Evolutionary conservation across 164 flowering plant species (phyloP), one percentile per base, ranked within the genome.

Genomic region (Pachysandra terminalis): DNA sequence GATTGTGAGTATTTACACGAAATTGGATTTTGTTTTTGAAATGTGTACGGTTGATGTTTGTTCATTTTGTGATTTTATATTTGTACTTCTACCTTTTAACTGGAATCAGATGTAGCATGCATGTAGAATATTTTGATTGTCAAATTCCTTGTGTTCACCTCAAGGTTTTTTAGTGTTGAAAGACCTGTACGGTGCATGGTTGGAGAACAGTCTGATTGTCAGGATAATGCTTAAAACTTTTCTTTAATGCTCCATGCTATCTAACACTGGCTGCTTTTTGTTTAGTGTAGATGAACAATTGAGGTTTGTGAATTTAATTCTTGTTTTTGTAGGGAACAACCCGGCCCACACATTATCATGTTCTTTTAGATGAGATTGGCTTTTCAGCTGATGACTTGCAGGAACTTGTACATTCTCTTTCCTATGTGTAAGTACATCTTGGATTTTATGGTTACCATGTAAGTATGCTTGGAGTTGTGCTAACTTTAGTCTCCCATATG

Each of bases 341-440:
- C 0, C 75, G 96, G 79, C 93, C 96, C 0, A 90, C 94, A 0
- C 94, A 90, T 64, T 91, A 89, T 56, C 95, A 89, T 73, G 91
- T 91, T 37, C 60, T 88, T 62, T 68, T 72, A 12, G 97, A 89
- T 71, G 89, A 91, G 69, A 65, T 89, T 61, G 91, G 95, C n/a
- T 83, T 86, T 65, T 77, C 89, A 0, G 60, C 93, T 0, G 97
- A 91, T 77, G 93, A 89, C 54, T 73, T 89, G 17, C 97, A 89
- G 67, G 93, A 89, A 28, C 82, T 91, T 23, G 96, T 91, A n/a
- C 93, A 89, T 61, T 84, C 91, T 0, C 68, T 91, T 0, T 91
- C 93, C 0, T 89, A 91, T 72, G 96, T 91, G 93, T 91, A 81
- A 85, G 93, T 82, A 22, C 9, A 63, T 52, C 17, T 52, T 9